These are phyloP conservation scores for Eucalyptus marginata DNA, from an alignment of 345 rosid genomes.

Conservation along the genomic window DNA sequence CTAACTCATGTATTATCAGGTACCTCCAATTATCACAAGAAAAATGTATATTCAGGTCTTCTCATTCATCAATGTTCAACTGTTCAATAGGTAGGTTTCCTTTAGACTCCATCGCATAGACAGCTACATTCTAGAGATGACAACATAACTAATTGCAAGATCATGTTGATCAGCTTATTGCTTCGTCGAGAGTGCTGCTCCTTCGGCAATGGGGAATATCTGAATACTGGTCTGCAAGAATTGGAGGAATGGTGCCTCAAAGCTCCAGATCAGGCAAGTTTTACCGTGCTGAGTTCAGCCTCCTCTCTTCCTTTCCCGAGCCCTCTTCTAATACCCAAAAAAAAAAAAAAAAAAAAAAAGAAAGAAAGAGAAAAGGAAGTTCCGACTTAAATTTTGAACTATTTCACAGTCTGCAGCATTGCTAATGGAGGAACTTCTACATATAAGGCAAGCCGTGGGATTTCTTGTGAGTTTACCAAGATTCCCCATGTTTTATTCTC, in stretches of 20 bases:
- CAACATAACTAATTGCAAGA: not conserved
- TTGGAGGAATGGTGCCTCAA: conserved; percentile 79
- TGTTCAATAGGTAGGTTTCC: conserved; percentile 71
- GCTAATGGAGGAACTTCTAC: conserved; percentile 53
- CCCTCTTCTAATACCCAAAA: not conserved
- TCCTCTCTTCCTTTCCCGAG: not conserved
- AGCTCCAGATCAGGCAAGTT: conserved; percentile 69
- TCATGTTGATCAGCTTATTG: conserved; percentile 64
- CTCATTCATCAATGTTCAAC: conserved; percentile 93
- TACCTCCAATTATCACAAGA: conserved; percentile 30
- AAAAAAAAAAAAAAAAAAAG: rapidly evolving
- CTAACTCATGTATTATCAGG: conserved; percentile 50
- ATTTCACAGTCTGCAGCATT: not conserved
- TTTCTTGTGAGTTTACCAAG: conserved; percentile 13
- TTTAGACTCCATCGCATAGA: not conserved
- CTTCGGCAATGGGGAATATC: conserved; percentile 95
- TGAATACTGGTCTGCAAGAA: conserved; percentile 88
- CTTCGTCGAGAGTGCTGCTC: conserved; percentile 98
- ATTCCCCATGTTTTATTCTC: not conserved
- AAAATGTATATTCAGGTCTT: conserved; percentile 87
- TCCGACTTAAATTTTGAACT: not conserved
- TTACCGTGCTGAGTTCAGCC: not conserved
- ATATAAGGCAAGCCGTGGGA: conserved; percentile 97
- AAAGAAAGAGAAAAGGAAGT: not conserved
- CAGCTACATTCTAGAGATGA: not conserved